Percentiles rank a stretch among this genome's conserved stretches.
Conservation (phyloP, 768 basidiomycete genomes). For the Leccinum truebloodii region DNA sequence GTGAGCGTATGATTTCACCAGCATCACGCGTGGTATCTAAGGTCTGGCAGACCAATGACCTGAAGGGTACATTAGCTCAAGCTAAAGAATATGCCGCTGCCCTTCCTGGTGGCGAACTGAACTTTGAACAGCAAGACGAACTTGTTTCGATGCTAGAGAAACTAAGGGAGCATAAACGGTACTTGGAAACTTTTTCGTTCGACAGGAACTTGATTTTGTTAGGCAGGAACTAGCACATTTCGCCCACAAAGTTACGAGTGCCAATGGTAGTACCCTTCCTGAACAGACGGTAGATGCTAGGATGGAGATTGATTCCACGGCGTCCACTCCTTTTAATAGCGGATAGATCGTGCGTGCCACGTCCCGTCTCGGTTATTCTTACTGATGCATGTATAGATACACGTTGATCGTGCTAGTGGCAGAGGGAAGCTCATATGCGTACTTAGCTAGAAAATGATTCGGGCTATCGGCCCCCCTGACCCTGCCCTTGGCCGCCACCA, state of each 20-base stretch:
- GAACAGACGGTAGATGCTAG: slow-evolving; percentile 33
- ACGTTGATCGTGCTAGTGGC: no score
- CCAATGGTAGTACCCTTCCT: slow-evolving; percentile 30
- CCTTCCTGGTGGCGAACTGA: slow-evolving; percentile 74
- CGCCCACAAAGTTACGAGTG: slow-evolving; percentile 41
- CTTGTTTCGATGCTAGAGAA: slow-evolving; percentile 68
- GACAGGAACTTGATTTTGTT: background rate
- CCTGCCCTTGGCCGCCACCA: no score
- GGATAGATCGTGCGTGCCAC: background rate
- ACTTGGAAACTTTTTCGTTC: background rate
- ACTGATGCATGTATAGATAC: no score
- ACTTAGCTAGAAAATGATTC: no score
- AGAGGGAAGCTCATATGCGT: no score
- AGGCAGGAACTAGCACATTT: slow-evolving; percentile 61
- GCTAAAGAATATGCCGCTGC: slow-evolving; percentile 59
- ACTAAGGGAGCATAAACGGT: slow-evolving; percentile 57
- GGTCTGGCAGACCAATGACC: slow-evolving; percentile 63
- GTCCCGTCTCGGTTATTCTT: no score
- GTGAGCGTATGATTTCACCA: slow-evolving; percentile 37
- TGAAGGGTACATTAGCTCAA: slow-evolving; percentile 55
- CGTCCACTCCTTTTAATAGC: slow-evolving; percentile 59
- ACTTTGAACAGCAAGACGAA: slow-evolving; percentile 67
- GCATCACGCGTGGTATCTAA: background rate
- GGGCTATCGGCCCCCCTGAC: no score
- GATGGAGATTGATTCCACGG: slow-evolving; percentile 76